These are phyloP conservation scores for Vicia sativa DNA, from an alignment of 306 rosid species.

Conservation along the genomic window DNA sequence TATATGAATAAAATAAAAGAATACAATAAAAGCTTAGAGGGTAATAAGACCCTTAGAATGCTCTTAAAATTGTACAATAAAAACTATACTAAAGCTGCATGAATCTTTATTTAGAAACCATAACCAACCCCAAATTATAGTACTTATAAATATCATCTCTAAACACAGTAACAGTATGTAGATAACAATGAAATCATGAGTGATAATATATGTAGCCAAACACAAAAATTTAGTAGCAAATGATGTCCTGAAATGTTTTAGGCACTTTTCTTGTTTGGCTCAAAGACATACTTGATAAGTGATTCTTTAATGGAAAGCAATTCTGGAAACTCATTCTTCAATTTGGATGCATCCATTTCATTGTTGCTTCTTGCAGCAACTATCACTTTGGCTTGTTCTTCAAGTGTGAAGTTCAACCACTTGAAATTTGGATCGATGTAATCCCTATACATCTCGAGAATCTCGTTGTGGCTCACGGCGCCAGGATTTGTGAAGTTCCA, in stretches of 20 bases:
- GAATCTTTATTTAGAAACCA: slow-evolving; percentile 24
- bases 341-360: slow-evolving; percentile 83
- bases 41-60: slow-evolving; percentile 32
- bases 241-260: slow-evolving; percentile 37
- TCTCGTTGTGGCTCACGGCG: slow-evolving; percentile 82
- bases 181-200: slow-evolving; percentile 43
- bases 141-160: slow-evolving; percentile 23
- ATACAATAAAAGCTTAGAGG: slow-evolving; percentile 31
- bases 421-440: slow-evolving; percentile 70
- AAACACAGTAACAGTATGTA: slow-evolving; percentile 21
- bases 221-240: slow-evolving; percentile 36
- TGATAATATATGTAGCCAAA: slow-evolving; percentile 20
- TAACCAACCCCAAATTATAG: slow-evolving; percentile 24
- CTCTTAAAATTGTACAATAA: slow-evolving; percentile 17
- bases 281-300: slow-evolving; percentile 69
- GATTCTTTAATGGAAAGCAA: slow-evolving; percentile 82
- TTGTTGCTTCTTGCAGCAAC: slow-evolving; percentile 91
- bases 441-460: slow-evolving; percentile 82
- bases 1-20: slow-evolving; percentile 34
- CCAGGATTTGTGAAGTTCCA: slow-evolving; percentile 97
- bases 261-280: slow-evolving; percentile 66
- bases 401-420: slow-evolving; percentile 78
- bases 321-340: slow-evolving; percentile 85
- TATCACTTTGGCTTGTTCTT: slow-evolving; percentile 92
- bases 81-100: slow-evolving; percentile 33